Percentiles rank a stretch among this genome's conserved stretches.
These are phyloP conservation scores for Omphalotus guepiniiformis DNA, from an alignment of 768 basidiomycete species.

Conservation along the genomic window DNA sequence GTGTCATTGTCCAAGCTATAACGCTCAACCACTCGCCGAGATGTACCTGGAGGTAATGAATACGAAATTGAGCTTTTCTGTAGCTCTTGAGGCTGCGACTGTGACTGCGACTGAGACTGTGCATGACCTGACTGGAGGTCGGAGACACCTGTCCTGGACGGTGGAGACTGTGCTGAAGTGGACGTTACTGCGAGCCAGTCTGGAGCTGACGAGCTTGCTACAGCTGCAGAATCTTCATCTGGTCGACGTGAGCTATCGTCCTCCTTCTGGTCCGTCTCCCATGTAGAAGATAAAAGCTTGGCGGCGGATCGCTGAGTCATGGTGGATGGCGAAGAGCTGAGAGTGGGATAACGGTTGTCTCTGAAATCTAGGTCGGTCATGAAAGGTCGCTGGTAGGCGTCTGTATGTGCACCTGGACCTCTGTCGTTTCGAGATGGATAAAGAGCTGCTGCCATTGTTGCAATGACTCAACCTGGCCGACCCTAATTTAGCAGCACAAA, in stretches of 20 bases:
- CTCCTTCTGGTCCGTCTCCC: conserved; percentile 3
- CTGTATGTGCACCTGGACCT: conserved; percentile 26
- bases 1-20: conserved; percentile 46
- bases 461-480: conserved; percentile 9
- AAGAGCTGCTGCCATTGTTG: conserved; percentile 48
- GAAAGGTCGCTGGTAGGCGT: conserved; percentile 51
- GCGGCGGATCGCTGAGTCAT: conserved; percentile 5
- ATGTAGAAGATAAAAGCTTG: conserved; percentile 11
- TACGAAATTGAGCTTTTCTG: conserved; percentile 39
- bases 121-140: conserved; percentile 30
- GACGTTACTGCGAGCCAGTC: too few species aligned
- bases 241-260: background rate
- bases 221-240: background rate
- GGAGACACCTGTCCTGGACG: conserved; percentile 15
- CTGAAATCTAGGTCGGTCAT: conserved; percentile 59
- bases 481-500: conserved; percentile 5
- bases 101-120: conserved; percentile 27
- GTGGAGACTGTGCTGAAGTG: too few species aligned
- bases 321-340: conserved; percentile 15
- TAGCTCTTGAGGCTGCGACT: conserved; percentile 30
- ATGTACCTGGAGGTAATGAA: conserved; percentile 36
- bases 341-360: conserved; percentile 50
- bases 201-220: too few species aligned
- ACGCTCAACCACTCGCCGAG: conserved; percentile 46
- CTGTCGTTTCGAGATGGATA: conserved; percentile 39